Conservation (phyloP, 2,329 filamentous ascomycete genomes). For the Phaeosphaeria sp. region DNA sequence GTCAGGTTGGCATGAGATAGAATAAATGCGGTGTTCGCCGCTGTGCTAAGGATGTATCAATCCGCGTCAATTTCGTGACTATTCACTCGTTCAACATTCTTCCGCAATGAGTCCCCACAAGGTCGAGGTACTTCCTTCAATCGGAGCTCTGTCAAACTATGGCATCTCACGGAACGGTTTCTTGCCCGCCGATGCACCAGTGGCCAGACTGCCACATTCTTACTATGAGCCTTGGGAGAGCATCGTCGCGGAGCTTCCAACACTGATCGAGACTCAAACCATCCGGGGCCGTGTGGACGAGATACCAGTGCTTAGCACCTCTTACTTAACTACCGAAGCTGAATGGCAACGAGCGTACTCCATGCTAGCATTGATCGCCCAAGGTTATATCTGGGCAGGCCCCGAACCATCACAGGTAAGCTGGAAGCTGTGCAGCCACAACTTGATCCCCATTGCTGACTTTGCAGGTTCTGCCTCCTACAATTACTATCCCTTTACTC, state of each 20-base stretch:
- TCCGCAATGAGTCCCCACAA: constrained; percentile 38
- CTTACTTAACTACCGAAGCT: constrained; percentile 73
- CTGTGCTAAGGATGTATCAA: constrained; percentile 9
- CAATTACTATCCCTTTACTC: constrained; percentile 40
- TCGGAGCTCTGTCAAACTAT: constrained; percentile 68
- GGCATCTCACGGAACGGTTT: constrained; percentile 81
- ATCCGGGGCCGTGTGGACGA: constrained; percentile 74
- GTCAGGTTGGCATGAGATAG: background rate
- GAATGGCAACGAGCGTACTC: constrained; percentile 85
- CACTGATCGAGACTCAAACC: constrained; percentile 75
- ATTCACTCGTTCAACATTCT: constrained; percentile 2
- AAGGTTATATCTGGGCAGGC: constrained; percentile 83
- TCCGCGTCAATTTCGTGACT: background rate
- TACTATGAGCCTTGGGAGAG: constrained; percentile 92
- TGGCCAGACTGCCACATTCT: constrained; percentile 75
- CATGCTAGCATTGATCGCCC: constrained; percentile 73
- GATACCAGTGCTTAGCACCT: constrained; percentile 76
- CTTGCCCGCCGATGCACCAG: constrained; percentile 74
- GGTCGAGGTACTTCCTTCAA: constrained; percentile 28
- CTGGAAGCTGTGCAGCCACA: background rate
- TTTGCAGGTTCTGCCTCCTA: constrained; percentile 35
- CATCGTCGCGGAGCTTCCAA: constrained; percentile 76
- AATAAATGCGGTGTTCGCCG: constrained; percentile 29
- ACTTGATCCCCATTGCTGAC: constrained; percentile 10
- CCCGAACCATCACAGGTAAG: constrained; percentile 71